Conservation (phyloP, 371 early-diverging fungal genomes). For the Mucor mucedo region DNA sequence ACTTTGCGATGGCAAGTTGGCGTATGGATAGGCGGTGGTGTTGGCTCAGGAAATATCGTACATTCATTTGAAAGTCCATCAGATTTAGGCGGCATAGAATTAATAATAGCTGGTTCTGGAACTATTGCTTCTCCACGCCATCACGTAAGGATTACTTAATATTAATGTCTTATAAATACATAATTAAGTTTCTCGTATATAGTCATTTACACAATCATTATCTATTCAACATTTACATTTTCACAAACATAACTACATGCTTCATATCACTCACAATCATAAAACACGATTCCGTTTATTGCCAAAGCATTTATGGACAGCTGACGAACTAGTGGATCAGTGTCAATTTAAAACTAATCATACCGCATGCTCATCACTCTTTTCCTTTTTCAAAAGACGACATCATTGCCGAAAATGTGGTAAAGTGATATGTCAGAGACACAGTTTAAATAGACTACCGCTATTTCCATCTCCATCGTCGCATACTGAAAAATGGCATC, state of each 20-base stretch:
- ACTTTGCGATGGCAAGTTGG: conserved; percentile 24
- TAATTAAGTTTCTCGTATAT: neutral
- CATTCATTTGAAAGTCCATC: conserved; percentile 29
- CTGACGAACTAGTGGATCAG: conserved; percentile 12
- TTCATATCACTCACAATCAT: conserved; percentile 17
- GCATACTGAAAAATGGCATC: conserved; percentile 21
- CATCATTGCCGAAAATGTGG: conserved; percentile 41
- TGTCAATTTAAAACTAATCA: conserved; percentile 24
- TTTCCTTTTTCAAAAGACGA: conserved; percentile 25
- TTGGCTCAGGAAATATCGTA: conserved; percentile 24
- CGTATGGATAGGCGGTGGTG: conserved; percentile 29
- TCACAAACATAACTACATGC: conserved; percentile 17
- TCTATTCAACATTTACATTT: conserved; percentile 3
- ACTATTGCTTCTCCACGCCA: conserved; percentile 6
- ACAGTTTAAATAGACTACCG: conserved; percentile 32
- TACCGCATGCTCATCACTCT: conserved; percentile 18
- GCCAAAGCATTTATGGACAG: conserved; percentile 25
- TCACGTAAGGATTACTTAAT: neutral
- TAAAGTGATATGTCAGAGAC: conserved; percentile 28
- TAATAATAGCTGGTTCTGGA: conserved; percentile 32
- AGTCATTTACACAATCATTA: conserved; percentile 1
- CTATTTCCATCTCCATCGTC: conserved; percentile 15
- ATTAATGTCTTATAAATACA: no score
- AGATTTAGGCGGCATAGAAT: conserved; percentile 15
- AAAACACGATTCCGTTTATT: conserved; percentile 17